Base-by-base conservation (phyloP, 768 basidiomycete genomes). In the Pulveroboletus sp. region DNA sequence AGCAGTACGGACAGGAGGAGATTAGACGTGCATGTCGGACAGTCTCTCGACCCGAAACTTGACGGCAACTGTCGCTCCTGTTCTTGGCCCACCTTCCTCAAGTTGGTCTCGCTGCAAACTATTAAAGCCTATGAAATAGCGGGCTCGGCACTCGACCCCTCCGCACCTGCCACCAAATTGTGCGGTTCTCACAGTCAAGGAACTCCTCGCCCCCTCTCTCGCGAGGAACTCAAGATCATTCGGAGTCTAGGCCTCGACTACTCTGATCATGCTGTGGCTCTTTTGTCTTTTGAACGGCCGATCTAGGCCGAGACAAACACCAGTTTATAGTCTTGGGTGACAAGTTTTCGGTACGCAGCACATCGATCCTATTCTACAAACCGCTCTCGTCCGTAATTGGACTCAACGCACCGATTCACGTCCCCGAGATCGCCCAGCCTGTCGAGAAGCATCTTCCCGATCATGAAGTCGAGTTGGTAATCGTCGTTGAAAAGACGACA, bases 231-330 rank as follows among this genome's bases (percentile, higher is more conserved):
- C 53, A 80, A 79, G 51, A 68, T 84, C 3, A 86, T 88, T 23
- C 78, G 89, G 11, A 89, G 87, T 67, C 68, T 92, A 12, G 89
- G 89, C 0, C 69, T 92, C 40, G 91, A 92, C 63, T 92, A 92
- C 61, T 77, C 78, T n/a, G 88, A 90, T 58, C 88, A 91, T 70
- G 90, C 90, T 6, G 89, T 78, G 58, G 50, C 56, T 9, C 36
- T 32, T 31, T 3, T 20, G 5, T 33, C 35, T n/a, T 19, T 14
- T 45, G 11, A 45, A 6, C 2, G 13, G 6, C 23, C 4, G 10
- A 6, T 29, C 13, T 49, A 88, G 85, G 81, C 77, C 2, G 88
- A 90, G 67, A 73, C 82, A 0, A 82, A 81, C 25, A 65, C 14
- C 25, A 32, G 29, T 23, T 27, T 29, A 7, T 27, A 2, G 27